Conservation (phyloP, 371 early-diverging fungal genomes). For the Mortierella sp. region DNA sequence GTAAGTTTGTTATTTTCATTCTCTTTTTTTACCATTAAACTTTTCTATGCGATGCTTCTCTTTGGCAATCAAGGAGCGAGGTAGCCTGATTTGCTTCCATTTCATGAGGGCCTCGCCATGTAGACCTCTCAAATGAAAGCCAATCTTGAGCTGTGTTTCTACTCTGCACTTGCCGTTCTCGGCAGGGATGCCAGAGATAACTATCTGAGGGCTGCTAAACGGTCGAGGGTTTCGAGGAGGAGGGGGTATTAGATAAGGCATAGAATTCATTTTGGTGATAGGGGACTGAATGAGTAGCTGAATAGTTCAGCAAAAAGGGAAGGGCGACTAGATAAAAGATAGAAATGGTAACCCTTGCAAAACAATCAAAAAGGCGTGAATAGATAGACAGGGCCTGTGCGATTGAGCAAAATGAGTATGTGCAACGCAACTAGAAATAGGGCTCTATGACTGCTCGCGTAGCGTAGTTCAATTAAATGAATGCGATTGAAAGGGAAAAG, state of each 20-base stretch:
- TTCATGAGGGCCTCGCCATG: constrained; percentile 63
- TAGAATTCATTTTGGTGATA: not conserved
- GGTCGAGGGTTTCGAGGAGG: not conserved
- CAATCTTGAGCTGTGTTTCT: constrained; percentile 83
- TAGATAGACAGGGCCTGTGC: too few species aligned
- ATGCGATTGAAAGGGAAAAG: not conserved
- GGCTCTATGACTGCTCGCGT: too few species aligned
- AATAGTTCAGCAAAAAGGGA: too few species aligned
- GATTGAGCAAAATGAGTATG: too few species aligned
- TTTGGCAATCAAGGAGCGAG: constrained; percentile 72
- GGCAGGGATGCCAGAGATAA: constrained; percentile 73
- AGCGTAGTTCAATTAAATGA: not conserved
- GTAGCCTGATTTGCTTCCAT: constrained; percentile 76
- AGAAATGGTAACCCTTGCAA: too few species aligned
- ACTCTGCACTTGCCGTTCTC: constrained; percentile 81
- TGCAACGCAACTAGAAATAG: too few species aligned
- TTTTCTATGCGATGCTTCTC: constrained; percentile 65
- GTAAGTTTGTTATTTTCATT: not conserved
- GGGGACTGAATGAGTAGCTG: too few species aligned
- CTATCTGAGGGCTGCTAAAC: constrained; percentile 53
- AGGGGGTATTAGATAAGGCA: not conserved
- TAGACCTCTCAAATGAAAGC: constrained; percentile 66
- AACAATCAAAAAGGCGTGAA: too few species aligned
- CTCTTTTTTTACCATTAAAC: constrained; percentile 38
- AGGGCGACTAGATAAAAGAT: too few species aligned